Evolutionary conservation across 441 rosid genomes (phyloP).

Genomic region (Pelargonium myrrhifolium): DNA sequence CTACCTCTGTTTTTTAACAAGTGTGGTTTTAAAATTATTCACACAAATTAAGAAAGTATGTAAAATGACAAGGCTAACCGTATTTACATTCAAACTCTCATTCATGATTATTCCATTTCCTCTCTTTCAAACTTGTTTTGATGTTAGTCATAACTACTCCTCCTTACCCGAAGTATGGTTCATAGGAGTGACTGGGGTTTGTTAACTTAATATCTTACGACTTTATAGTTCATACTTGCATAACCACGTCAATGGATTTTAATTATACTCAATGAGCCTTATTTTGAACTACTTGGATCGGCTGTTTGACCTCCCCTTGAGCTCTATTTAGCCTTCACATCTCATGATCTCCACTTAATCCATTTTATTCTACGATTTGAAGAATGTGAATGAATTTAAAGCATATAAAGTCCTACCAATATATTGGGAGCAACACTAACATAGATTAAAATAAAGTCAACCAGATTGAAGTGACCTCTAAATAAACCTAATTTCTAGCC

Average conservation of each 20-base stretch:
- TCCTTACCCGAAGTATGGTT: no score
- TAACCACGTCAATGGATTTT: background rate
- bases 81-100: no score
- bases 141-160: no score
- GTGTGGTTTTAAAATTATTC: no score
- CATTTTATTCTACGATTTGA: background rate
- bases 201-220: no score
- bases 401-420: background rate
- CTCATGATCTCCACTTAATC: background rate
- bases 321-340: background rate
- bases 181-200: no score
- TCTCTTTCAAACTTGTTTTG: no score
- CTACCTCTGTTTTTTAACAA: no score
- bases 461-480: background rate
- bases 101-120: no score
- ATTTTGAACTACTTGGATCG: background rate
- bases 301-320: background rate
- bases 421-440: background rate
- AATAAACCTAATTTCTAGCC: conserved; percentile 1
- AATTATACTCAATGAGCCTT: background rate
- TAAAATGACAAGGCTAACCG: no score
- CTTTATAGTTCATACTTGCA: background rate
- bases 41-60: no score
- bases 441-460: background rate
- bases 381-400: background rate